Conservation (phyloP, 495 filamentous ascomycete species). For the Annulohypoxylon nitens region DNA sequence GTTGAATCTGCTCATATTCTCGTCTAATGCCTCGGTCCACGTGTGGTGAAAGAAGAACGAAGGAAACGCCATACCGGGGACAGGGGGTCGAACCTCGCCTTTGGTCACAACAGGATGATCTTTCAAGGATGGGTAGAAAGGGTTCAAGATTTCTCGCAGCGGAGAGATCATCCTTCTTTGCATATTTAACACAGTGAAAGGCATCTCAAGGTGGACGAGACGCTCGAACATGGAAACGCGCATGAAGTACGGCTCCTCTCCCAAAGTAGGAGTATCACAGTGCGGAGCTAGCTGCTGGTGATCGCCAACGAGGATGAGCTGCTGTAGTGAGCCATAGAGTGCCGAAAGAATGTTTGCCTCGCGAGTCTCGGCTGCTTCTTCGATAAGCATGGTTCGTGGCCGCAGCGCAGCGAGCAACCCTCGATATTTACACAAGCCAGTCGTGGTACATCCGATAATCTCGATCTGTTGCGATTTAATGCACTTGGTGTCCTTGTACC, state of each 20-base stretch:
- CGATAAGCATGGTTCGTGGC: slow-evolving; percentile 70
- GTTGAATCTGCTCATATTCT: slow-evolving; percentile 78
- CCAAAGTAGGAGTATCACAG: slow-evolving; percentile 70
- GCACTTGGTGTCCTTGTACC: slow-evolving; percentile 50
- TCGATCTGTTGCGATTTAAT: slow-evolving; percentile 50
- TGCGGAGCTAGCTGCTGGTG: slow-evolving; percentile 67
- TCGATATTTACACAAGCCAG: slow-evolving; percentile 91
- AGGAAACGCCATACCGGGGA: slow-evolving; percentile 82
- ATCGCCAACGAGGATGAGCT: slow-evolving; percentile 69
- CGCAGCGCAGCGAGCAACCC: slow-evolving; percentile 75
- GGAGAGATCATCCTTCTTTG: slow-evolving; percentile 82
- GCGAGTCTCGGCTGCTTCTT: slow-evolving; percentile 70
- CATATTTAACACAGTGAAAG: slow-evolving; percentile 70
- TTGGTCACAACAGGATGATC: slow-evolving; percentile 78
- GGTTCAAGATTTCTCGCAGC: slow-evolving; percentile 71
- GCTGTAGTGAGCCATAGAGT: slow-evolving; percentile 65
- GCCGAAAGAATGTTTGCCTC: slow-evolving; percentile 69
- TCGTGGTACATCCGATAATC: slow-evolving; percentile 67
- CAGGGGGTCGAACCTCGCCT: slow-evolving; percentile 61
- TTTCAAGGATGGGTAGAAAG: slow-evolving; percentile 73
- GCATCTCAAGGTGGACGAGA: slow-evolving; percentile 75
- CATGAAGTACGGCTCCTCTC: slow-evolving; percentile 75
- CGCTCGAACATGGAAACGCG: slow-evolving; percentile 69
- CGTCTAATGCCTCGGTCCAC: slow-evolving; percentile 74
- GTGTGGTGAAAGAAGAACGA: slow-evolving; percentile 80